Base-by-base conservation (phyloP, 805 yeast genomes). In the Yarrowia sp. region DNA sequence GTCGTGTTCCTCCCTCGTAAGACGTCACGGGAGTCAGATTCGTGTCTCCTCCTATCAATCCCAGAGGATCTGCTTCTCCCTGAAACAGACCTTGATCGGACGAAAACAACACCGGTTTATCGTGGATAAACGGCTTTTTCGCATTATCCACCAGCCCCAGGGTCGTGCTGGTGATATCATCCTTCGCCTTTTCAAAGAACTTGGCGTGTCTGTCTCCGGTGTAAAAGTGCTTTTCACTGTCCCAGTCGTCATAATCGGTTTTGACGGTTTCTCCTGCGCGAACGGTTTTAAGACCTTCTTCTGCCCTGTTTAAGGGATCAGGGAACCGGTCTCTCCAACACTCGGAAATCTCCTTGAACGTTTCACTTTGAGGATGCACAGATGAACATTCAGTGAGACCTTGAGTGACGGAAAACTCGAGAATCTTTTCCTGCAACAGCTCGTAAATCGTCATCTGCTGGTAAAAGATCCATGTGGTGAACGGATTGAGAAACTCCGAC, bases 181-280 rank as follows among this genome's bases (percentile, higher is more conserved):
- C 78, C 2, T 83, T 81, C 5, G 83, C 82, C 69, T 78, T 80
- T 44, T 77, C 74, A 57, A 79, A 75, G 33, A 79, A 74, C 45
- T 61, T 38, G 68, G 80, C 65, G 45, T 67, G 69, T 18, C 65
- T 62, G 11, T 66, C 68, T 13, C 53, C 28, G 6, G 51, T 57
- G 22, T 47, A 35, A 9, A 51, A 51, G 43, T 55, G 61, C 47
- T 17, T 48, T 61, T 10, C 70, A 64, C 18, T 72, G 72, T 62
- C 67, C 61, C 61, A 55, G 47, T 55, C 62, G 31, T 69, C 65
- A 70, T 73, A 70, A 11, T 74, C 72, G 28, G 66, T 61, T 28
- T 67, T 67, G 35, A 70, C 73, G 6, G 74, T 68, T 62, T 73
- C 70, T 14, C 77, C 77, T 14, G 67, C 64, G 9, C 68, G 53